phyloP scores from a whole-genome alignment of 768 basidiomycete genomes.

The Tricholoma matsutake region DNA sequence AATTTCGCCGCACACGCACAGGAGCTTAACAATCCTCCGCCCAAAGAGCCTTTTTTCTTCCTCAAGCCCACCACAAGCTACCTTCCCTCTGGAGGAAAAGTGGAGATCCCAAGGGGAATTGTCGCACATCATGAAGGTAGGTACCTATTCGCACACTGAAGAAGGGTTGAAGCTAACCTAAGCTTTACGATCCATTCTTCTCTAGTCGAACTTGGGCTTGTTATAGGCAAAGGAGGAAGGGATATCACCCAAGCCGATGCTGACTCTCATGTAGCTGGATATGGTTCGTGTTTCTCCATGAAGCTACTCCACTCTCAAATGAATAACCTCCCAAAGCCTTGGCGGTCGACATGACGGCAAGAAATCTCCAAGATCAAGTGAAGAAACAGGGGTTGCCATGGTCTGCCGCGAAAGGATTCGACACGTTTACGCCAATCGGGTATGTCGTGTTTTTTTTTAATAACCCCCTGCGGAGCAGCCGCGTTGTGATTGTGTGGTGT shows the following conservation, averaged over 20 bases:
- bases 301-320: slow-evolving; percentile 1
- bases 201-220: slow-evolving; percentile 92
- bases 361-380: slow-evolving; percentile 91
- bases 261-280: slow-evolving; percentile 82
- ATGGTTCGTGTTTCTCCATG: slow-evolving; percentile 54
- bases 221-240: slow-evolving; percentile 85
- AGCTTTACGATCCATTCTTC: background rate
- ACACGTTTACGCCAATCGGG: slow-evolving; percentile 94
- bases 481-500: background rate
- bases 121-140: slow-evolving; percentile 94
- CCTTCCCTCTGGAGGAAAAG: slow-evolving; percentile 65
- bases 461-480: background rate
- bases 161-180: too few relatives aligned
- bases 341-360: slow-evolving; percentile 94
- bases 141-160: slow-evolving; percentile 34
- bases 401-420: slow-evolving; percentile 96
- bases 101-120: slow-evolving; percentile 86
- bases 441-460: slow-evolving; percentile 27
- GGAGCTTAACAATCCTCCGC: slow-evolving; percentile 85
- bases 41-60: slow-evolving; percentile 98
- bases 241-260: slow-evolving; percentile 77
- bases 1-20: slow-evolving; percentile 92
- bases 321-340: slow-evolving; percentile 55
- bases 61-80: slow-evolving; percentile 95
- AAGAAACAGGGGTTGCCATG: slow-evolving; percentile 96